Evolutionary conservation across 1,284 basidiomycete species (phyloP), one percentile per base, ranked within the genome.

Genomic region (Microbotryum violaceum): DNA sequence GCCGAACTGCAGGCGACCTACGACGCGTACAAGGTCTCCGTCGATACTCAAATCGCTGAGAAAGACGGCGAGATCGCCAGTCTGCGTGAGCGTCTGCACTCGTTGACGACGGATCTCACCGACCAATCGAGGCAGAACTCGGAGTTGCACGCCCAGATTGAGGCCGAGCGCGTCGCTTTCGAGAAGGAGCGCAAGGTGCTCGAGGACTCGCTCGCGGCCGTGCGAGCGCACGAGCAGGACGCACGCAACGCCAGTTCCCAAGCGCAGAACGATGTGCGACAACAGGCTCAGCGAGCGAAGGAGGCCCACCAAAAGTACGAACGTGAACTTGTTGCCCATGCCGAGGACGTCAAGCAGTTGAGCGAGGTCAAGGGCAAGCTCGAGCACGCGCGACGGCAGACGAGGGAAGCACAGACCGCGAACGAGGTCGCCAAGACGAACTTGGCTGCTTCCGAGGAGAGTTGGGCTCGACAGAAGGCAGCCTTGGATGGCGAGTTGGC

Each of bases 291-390:
- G 63, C 81, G 86, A 42, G 83, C 85, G n/a, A 83, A 85, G 83
- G 82, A 85, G 67, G 88, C 88, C 1, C 88, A 92, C 73, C 84
- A 87, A 60, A 83, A 86, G 60, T 91, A 91, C 70, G 82, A 85
- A 21, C 80, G 84, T 48, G 88, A 90, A 71, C 81, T 91, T n/a
- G 75, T 91, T 29, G 79, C 86, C 1, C 90, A 92, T 74, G 89
- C 89, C 0, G 85, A 90, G 54, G 81, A 87, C 2, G 85, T 91
- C 78, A 89, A 89, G 76, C 70, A 78, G 8, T 79, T 89, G 21
- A 82, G 85, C 21, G 77, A 75, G 16, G 78, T 90, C 63, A 86
- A 85, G 74, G 79, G 82, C 60, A 82, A 88, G 54, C 77, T 91
- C 4, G 72, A 77, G 14, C 18, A 5, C 6, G 58, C 65, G 8